Percentiles rank a stretch among this genome's conserved stretches.
Conservation (phyloP, 2,329 filamentous ascomycete genomes). For the Laburnicola sp. region DNA sequence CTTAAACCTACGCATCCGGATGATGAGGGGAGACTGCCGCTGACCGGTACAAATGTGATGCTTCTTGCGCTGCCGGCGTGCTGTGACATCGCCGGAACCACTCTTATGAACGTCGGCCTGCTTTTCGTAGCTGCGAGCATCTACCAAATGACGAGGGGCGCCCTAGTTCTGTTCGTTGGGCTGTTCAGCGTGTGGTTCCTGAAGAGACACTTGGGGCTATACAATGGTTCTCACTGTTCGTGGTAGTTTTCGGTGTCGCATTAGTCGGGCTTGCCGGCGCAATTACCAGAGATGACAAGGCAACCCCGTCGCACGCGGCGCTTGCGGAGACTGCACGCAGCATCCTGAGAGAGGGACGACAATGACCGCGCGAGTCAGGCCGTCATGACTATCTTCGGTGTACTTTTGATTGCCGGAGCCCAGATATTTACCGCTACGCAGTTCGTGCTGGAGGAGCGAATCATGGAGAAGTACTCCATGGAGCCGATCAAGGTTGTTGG, state of each 20-base stretch:
- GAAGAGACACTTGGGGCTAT: constrained; percentile 74
- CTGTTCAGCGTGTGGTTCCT: constrained; percentile 93
- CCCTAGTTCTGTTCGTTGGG: constrained; percentile 92
- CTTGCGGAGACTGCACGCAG: constrained; percentile 18
- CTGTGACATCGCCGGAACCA: constrained; percentile 93
- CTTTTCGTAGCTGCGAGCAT: constrained; percentile 94
- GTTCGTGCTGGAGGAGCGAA: constrained; percentile 94
- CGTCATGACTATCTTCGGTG: constrained; percentile 74
- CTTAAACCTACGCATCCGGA: constrained; percentile 50
- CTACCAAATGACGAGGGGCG: constrained; percentile 97
- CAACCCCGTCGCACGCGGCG: constrained; percentile 37
- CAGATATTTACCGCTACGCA: constrained; percentile 97
- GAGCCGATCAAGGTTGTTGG: constrained; percentile 90
- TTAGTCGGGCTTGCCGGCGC: constrained; percentile 88
- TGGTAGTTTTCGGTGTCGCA: constrained; percentile 86
- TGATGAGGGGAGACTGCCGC: constrained; percentile 60
- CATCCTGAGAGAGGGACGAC: constrained; percentile 34
- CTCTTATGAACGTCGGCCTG: constrained; percentile 94
- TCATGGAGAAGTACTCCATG: constrained; percentile 76
- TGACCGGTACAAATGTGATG: constrained; percentile 71
- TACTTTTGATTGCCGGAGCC: constrained; percentile 86
- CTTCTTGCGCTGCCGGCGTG: constrained; percentile 83
- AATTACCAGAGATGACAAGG: constrained; percentile 70
- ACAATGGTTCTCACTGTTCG: constrained; percentile 90
- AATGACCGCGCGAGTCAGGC: constrained; percentile 56